These are phyloP conservation scores for Larix kaempferi DNA, from an alignment of 75 land plant species.

Conservation along the genomic window DNA sequence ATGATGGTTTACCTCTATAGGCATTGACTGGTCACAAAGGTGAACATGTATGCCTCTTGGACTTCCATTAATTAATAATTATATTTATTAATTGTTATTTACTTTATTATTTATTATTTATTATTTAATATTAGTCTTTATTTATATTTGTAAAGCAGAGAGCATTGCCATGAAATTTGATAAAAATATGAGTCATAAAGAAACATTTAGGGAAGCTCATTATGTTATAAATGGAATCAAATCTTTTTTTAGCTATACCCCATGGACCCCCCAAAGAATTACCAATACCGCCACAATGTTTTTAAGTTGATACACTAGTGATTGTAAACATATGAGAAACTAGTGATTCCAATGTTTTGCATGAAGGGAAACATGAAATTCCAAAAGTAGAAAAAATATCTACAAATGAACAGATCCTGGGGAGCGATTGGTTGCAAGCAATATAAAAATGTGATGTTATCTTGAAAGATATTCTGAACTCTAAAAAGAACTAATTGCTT, in stretches of 20 bases:
- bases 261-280: not conserved
- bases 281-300: not conserved
- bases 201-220: not conserved
- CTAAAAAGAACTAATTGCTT: conserved; percentile 53
- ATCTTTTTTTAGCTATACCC: not conserved
- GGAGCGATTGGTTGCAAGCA: conserved; percentile 57
- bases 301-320: not conserved
- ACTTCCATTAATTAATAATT: too few species aligned
- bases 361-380: not conserved
- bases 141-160: too few species aligned
- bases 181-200: not conserved
- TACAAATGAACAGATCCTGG: conserved; percentile 45
- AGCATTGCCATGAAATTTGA: not conserved
- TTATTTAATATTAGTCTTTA: too few species aligned
- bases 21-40: too few species aligned
- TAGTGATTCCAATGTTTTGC: not conserved
- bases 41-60: too few species aligned
- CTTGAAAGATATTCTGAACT: conserved; percentile 22
- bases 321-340: not conserved
- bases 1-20: too few species aligned
- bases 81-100: too few species aligned
- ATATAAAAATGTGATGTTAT: conserved; percentile 39
- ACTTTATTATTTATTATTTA: too few species aligned
- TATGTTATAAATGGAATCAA: not conserved
- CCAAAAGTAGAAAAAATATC: conserved; percentile 31